Base-by-base conservation (phyloP, 805 yeast genomes). In the Ogataea nonfermentans region DNA sequence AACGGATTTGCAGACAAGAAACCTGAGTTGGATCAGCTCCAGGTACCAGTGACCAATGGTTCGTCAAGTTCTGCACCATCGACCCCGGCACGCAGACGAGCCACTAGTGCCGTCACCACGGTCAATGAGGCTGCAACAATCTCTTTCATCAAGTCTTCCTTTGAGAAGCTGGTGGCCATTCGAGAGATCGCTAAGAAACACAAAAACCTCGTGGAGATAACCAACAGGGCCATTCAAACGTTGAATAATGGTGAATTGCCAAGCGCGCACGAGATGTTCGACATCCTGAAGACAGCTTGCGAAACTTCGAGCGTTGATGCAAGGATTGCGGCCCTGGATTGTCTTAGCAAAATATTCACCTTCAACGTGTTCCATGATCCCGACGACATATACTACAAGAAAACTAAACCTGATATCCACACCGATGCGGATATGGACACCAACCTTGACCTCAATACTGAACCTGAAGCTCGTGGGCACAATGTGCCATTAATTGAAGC, bases 291-390 rank as follows among this genome's bases (percentile, higher is more conserved):
- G 53, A 61, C 79, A 9, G 77, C 87, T 4, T 86, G 95, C 59
- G 88, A 87, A 52, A 72, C 81, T 9, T 67, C 78, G 19, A 78
- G 74, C 43, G 69, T 71, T 24, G 87, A 79, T 10, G 72, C 86
- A 31, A 84, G 84, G 51, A 72, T 82, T 12, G 70, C 74, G 31
- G 88, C 97, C 1, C 70, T 91, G 48, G 97, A 91, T 57, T 76
- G 91, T 47, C 74, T 93, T 41, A 85, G 95, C 38, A 93, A 90
- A 60, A 71, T 89, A 13, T 86, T 90, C 61, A 84, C 95, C n/a
- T 87, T 86, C 57, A 83, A 88, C 25, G 76, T 82, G 37, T 83
- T 90, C 55, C 85, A 74, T 41, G 72, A 76, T 29, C 70, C 77
- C 16, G 59, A 68, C 15, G 81, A 78, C 13, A 66, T 75, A 29